Evolutionary conservation across 75 land plant species (phyloP).

Genomic region (Larix kaempferi): DNA sequence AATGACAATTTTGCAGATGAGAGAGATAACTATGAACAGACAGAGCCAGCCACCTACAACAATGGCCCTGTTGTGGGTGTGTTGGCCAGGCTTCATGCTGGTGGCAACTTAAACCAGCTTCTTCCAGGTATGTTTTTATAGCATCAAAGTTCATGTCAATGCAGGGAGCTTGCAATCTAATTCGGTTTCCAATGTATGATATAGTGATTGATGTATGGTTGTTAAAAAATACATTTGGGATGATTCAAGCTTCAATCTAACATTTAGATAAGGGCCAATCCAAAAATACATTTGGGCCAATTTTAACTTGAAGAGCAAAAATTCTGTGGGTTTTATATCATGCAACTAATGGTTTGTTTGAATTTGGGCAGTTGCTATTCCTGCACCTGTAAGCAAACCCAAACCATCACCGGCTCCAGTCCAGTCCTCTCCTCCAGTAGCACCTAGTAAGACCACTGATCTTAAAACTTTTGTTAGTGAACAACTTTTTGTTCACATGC

Average conservation of each 20-base stretch:
- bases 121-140: conserved; percentile 19
- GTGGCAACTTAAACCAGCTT: conserved; percentile 40
- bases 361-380: conserved; percentile 20
- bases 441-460: conserved; percentile 7
- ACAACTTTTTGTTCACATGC: background rate
- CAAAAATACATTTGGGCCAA: too few species aligned
- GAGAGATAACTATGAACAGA: conserved; percentile 36
- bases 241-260: background rate
- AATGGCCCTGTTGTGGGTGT: conserved; percentile 38
- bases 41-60: conserved; percentile 47
- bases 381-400: conserved; percentile 14
- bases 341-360: background rate
- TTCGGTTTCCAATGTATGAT: background rate
- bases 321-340: background rate
- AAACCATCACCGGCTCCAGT: conserved; percentile 16
- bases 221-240: background rate
- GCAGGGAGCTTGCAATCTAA: too few species aligned
- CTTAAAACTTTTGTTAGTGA: background rate
- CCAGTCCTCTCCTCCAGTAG: conserved; percentile 3
- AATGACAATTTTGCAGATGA: conserved; percentile 38
- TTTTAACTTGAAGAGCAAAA: background rate
- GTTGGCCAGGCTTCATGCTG: conserved; percentile 23
- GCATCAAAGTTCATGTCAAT: background rate
- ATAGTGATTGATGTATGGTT: too few species aligned
- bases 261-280: background rate